Evolutionary conservation across 164 flowering plant species (phyloP), one percentile per base, ranked within the genome.

Genomic region (Macadamia tetraphylla): DNA sequence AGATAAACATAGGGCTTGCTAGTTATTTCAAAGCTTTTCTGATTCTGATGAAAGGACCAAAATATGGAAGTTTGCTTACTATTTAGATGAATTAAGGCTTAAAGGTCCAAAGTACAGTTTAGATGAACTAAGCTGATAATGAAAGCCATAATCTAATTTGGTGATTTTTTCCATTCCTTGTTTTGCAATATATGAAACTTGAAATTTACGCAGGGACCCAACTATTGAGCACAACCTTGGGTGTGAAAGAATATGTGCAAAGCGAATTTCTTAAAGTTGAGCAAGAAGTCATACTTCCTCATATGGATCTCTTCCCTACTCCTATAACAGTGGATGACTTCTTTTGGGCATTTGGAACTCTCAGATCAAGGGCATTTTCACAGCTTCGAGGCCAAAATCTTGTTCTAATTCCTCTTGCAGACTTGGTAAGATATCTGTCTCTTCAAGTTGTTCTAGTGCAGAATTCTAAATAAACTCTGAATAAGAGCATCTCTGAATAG

Each of bases 301-400:
- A 90, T 83, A 82, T 73, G 78, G 57, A 81, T 70, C 84, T 94
- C 6, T 94, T 94, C 67, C 92, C 97, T 35, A 76, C 78, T 71
- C 69, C 84, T 44, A 74, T 90, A 70, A 87, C 94, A 18, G 60
- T 77, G 60, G 88, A 85, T 60, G 97, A 94, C 70, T 94, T 94
- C 82, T 68, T 87, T 9, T 94, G 97, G 98, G 98, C 97, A 68
- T 94, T 94, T 79, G 97, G 91, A 56, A 83, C 90, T 51, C 89
- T 94, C 49, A 85, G 91, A 75, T 94, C 98, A 66, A 83, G 96
- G 71, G 89, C 94, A 72, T 92, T 94, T 77, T 87, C 98, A 43
- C 90, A 89, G 49, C 89, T 90, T 65, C 87, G 94, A 42, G 96
- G 92, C 48, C 86, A 92, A 81, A 85, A 87, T 74, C 95, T 94